These are phyloP conservation scores for Monosporozyma unispora DNA, from an alignment of 805 yeast species.

Conservation along the genomic window DNA sequence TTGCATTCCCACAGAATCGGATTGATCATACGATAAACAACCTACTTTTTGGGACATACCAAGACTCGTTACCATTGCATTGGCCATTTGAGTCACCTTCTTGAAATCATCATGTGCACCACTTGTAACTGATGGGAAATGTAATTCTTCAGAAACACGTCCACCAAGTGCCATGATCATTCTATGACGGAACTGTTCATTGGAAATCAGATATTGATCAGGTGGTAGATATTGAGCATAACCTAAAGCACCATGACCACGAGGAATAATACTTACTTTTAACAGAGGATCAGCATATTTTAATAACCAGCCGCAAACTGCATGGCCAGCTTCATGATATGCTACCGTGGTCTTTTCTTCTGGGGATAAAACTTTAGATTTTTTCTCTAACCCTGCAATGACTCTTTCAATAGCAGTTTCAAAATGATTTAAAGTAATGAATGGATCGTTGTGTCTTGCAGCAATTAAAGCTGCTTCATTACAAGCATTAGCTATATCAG, in stretches of 20 bases:
- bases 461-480: constrained; percentile 93
- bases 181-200: constrained; percentile 67
- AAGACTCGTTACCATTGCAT: constrained; percentile 75
- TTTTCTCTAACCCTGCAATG: constrained; percentile 87
- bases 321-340: constrained; percentile 95
- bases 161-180: constrained; percentile 96
- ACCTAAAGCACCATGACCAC: constrained; percentile 94
- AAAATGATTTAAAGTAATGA: constrained; percentile 63
- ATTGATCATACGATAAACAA: constrained; percentile 34
- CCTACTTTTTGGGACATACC: constrained; percentile 88
- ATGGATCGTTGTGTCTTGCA: constrained; percentile 61
- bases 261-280: constrained; percentile 89
- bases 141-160: constrained; percentile 82
- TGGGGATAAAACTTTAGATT: constrained; percentile 65
- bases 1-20: constrained; percentile 38
- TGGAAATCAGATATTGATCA: constrained; percentile 70
- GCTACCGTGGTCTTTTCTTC: constrained; percentile 83
- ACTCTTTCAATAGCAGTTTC: constrained; percentile 92
- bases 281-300: constrained; percentile 82
- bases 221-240: constrained; percentile 92
- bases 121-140: constrained; percentile 77
- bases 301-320: constrained; percentile 90
- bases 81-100: constrained; percentile 83
- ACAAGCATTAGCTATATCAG: constrained; percentile 91
- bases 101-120: constrained; percentile 93